Evolutionary conservation across 768 basidiomycete genomes (phyloP).

Genomic region (Pleurotus djamor): DNA sequence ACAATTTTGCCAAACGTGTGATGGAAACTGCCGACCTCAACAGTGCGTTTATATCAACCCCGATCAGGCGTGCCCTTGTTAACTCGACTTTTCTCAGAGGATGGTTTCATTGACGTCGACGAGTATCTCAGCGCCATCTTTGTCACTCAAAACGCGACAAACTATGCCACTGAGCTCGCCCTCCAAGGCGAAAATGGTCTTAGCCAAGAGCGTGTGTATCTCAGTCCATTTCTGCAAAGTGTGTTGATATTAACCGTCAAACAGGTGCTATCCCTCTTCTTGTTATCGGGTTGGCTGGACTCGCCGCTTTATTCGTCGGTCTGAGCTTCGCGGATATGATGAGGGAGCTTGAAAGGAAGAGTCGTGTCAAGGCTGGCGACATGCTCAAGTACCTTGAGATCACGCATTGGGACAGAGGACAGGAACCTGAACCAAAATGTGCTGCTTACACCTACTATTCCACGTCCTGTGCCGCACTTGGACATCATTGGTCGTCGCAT

Average conservation of each 20-base stretch:
- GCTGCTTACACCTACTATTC: conserved; percentile 7
- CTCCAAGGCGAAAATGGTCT: background rate
- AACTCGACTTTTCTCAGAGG: background rate
- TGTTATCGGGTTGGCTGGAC: background rate
- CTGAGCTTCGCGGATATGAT: conserved; percentile 2
- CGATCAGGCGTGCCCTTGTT: background rate
- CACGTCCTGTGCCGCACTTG: conserved; percentile 4
- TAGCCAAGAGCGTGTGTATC: background rate
- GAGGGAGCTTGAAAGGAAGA: conserved; percentile 4
- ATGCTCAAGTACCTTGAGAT: conserved; percentile 5
- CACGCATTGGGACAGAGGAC: conserved; percentile 5
- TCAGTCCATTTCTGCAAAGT: too few species aligned
- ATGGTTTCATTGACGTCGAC: background rate
- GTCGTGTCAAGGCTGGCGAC: conserved; percentile 1
- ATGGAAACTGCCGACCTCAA: background rate
- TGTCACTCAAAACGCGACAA: background rate
- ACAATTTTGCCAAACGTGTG: background rate
- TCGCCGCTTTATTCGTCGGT: conserved; percentile 1
- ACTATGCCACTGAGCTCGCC: background rate
- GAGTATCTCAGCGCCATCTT: conserved; percentile 1
- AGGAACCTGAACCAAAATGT: conserved; percentile 6
- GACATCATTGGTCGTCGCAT: conserved; percentile 3
- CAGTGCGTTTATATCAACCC: background rate
- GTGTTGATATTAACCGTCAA: background rate
- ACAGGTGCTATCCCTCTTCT: background rate